phyloP scores from a whole-genome alignment of 148 eudicot genomes.

The Nyssa sinensis region DNA sequence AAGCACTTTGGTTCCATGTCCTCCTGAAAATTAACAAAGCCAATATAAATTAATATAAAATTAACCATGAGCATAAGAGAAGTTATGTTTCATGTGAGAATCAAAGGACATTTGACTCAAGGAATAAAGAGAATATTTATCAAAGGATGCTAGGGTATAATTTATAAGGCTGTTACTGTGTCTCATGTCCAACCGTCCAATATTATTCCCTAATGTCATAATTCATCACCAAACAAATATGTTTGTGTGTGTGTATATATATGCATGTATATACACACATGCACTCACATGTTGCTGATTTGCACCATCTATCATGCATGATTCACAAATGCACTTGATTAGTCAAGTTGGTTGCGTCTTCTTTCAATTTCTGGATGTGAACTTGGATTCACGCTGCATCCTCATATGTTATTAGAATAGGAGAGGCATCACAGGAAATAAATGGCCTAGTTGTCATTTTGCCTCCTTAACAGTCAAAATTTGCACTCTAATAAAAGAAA shows the following conservation, averaged over 20 bases:
- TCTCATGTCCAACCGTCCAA: slow-evolving; percentile 10
- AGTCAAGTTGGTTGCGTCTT: too few relatives aligned
- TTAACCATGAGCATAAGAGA: background rate
- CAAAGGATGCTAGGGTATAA: slow-evolving; percentile 4
- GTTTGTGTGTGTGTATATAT: background rate
- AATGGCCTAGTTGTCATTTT: too few relatives aligned
- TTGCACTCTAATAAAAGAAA: too few relatives aligned
- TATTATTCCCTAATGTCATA: slow-evolving; percentile 11
- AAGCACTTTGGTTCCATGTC: slow-evolving; percentile 59
- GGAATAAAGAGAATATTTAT: slow-evolving; percentile 39
- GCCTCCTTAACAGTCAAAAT: too few relatives aligned
- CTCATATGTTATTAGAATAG: too few relatives aligned
- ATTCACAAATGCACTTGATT: background rate
- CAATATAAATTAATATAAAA: background rate
- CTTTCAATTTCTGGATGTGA: too few relatives aligned
- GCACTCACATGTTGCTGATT: background rate
- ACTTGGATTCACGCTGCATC: too few relatives aligned
- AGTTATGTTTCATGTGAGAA: slow-evolving; percentile 33
- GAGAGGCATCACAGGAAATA: too few relatives aligned
- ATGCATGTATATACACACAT: background rate
- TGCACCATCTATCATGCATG: background rate
- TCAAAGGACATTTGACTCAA: slow-evolving; percentile 40
- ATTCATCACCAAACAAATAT: background rate
- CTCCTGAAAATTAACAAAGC: slow-evolving; percentile 35
- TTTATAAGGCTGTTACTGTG: slow-evolving; percentile 7